Conservation (phyloP, 2,329 filamentous ascomycete genomes). For the Dendrostoma leiphaemia region DNA sequence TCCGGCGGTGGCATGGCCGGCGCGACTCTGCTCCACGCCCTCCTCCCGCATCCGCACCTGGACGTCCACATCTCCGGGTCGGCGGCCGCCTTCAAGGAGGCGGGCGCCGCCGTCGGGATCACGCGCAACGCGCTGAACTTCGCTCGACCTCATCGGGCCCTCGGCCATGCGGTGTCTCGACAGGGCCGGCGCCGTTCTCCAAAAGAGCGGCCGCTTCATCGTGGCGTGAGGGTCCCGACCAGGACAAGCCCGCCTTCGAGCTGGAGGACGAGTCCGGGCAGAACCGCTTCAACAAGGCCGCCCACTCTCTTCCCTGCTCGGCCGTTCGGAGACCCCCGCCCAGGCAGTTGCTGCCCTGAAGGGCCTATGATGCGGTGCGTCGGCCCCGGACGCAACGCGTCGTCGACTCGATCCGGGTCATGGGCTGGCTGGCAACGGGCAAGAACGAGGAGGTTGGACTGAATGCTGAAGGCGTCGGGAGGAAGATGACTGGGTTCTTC, state of each 20-base stretch:
- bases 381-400: constrained; percentile 6
- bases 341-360: neutral
- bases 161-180: constrained; percentile 12
- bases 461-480: too few relatives aligned
- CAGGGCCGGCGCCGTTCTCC: neutral
- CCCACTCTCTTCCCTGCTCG: constrained; percentile 15
- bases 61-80: constrained; percentile 12
- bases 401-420: neutral
- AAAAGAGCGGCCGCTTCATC: neutral
- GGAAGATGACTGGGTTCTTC: too few relatives aligned
- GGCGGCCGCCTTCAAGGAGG: neutral
- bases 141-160: neutral
- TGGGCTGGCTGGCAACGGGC: neutral
- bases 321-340: neutral
- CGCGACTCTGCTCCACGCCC: constrained; percentile 11
- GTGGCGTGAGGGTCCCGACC: neutral
- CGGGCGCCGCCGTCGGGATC: neutral
- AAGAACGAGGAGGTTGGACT: neutral
- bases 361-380: neutral
- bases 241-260: neutral
- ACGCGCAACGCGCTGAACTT: neutral
- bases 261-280: neutral
- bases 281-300: constrained; percentile 19
- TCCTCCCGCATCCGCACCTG: neutral
- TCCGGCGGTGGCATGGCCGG: constrained; percentile 22